Evolutionary conservation across 768 basidiomycete species (phyloP), one percentile per base, ranked within the genome.

Genomic region (Stropharia rugosoannulata): DNA sequence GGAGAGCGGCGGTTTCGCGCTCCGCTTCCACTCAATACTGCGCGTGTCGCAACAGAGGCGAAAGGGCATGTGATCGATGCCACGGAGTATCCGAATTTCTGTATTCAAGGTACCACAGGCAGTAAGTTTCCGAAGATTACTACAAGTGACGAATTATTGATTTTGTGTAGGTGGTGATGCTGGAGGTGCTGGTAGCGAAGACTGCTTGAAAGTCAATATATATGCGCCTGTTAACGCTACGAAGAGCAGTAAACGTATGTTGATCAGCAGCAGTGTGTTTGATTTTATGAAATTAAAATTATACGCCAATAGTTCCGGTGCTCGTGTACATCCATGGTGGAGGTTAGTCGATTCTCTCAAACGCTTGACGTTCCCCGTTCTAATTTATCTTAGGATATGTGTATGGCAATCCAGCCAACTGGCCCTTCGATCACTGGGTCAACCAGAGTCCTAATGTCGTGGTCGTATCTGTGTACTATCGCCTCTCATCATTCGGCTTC

Each of bases 361-460:
- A 13, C 2, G 22, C 3, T 25, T 16, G 39, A n/a, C 45, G 19
- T 35, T 10, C 5, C 10, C 47, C 22, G 15, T 13, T 6, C 3
- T n/a, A 8, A 8, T n/a, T 7, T 27, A 22, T 40, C 13, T 15
- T 36, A 83, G 82, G 80, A 19, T 87, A 83, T 56, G 65, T 79
- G 18, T 82, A 64, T 59, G 84, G 86, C 4, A 87, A 86, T 63
- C 85, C 84, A 1, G 73, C 71, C 1, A 84, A 81, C 64, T 88
- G 82, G 83, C 84, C 86, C 1, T 87, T 86, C 63, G 79, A 86
- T 60, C 71, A 76, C 60, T 87, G 84, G 85, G 70, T 88, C 51
- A 70, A 85, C 42, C 85, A 86, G 61, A 80, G 74, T 25, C 84
- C 84, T 2, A 79, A 83, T 53, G 79, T 87, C 19, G 77, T 87